Evolutionary conservation across 1,284 basidiomycete genomes (phyloP).

Genomic region (Sporisorium sorghi): DNA sequence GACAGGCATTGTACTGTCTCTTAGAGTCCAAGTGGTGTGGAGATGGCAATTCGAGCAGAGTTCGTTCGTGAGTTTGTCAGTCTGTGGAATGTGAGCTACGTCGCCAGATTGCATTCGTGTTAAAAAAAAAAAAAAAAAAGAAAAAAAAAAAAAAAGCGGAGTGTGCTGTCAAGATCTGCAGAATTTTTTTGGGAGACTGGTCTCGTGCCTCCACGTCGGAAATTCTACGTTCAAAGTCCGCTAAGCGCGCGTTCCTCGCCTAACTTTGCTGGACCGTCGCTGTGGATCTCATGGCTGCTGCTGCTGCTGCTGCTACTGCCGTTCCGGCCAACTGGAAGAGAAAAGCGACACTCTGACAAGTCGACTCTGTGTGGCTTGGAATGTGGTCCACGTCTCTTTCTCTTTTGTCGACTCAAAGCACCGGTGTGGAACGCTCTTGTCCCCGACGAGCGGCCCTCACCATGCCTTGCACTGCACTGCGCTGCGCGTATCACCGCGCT

Average conservation of each 20-base stretch:
- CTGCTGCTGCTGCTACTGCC: not conserved
- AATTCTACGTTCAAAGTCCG: not conserved
- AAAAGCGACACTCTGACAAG: no score
- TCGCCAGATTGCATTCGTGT: constrained; percentile 9
- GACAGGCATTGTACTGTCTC: not conserved
- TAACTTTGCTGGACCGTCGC: not conserved
- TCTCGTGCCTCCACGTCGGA: not conserved
- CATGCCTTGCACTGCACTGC: not conserved
- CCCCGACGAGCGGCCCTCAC: not conserved
- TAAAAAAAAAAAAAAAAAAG: not conserved
- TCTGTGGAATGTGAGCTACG: constrained; percentile 38
- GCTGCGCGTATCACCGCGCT: not conserved
- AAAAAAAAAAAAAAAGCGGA: not conserved
- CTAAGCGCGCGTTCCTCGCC: constrained; percentile 10
- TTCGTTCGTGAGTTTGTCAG: no score
- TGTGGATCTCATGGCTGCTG: not conserved
- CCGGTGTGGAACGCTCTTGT: not conserved
- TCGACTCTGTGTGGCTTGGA: constrained; percentile 35
- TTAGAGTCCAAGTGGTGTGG: no score
- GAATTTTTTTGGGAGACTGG: not conserved
- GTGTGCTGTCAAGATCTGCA: not conserved
- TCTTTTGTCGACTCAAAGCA: not conserved
- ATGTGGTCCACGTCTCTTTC: constrained; percentile 20
- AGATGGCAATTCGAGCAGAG: no score
- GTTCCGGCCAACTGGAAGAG: not conserved